Evolutionary conservation across 305 asterid genomes (phyloP).

Genomic region (Solanum aculeatissimum): DNA sequence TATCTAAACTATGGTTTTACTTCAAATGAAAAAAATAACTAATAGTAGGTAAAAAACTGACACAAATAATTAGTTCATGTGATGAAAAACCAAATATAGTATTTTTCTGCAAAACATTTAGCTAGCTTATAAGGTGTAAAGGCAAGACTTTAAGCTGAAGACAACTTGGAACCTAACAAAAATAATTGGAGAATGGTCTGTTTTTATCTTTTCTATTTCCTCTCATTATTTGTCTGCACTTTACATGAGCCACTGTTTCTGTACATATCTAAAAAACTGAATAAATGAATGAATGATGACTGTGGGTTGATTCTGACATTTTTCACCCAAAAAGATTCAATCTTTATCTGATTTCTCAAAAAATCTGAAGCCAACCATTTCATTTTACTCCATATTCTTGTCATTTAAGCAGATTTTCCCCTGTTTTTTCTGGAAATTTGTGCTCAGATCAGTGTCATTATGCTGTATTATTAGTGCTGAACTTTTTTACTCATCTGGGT

Average conservation of each 20-base stretch:
- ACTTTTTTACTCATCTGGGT: conserved; percentile 22
- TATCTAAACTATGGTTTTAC: no score
- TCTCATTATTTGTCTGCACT: not conserved
- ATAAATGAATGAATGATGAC: not conserved
- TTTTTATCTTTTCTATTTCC: not conserved
- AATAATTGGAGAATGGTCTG: not conserved
- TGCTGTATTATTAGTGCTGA: conserved; percentile 10
- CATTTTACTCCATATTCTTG: not conserved
- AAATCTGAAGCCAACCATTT: conserved; percentile 15
- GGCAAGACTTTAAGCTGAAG: not conserved
- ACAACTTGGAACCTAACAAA: not conserved
- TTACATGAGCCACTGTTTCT: not conserved
- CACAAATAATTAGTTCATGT: no score
- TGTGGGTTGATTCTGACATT: conserved; percentile 10
- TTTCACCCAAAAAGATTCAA: not conserved
- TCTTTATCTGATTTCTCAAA: not conserved
- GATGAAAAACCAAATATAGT: not conserved
- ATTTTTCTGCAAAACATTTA: not conserved
- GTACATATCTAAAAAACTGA: not conserved
- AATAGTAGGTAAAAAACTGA: not conserved
- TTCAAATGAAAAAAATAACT: no score
- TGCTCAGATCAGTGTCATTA: conserved; percentile 5
- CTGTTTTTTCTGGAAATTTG: not conserved
- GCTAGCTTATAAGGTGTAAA: not conserved
- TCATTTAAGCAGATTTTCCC: not conserved